phyloP scores from a whole-genome alignment of 305 asterid species.

The Fraxinus latifolia region DNA sequence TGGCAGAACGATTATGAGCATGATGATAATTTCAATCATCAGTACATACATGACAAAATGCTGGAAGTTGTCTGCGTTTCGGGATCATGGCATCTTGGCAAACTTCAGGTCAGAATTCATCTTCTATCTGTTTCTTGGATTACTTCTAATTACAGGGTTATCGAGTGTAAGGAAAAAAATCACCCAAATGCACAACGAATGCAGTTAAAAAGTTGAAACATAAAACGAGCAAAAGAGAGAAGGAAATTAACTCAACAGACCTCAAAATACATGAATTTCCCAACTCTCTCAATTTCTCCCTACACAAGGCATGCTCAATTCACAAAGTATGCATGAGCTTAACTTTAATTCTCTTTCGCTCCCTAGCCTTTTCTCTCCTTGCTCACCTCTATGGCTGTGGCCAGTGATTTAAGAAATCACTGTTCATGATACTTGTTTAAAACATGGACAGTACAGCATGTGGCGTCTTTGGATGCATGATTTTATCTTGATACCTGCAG shows the following conservation, averaged over 20 bases:
- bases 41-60: conserved; percentile 72
- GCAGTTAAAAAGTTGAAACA: neutral
- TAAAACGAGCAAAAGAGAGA: neutral
- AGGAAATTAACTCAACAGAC: neutral
- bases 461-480: neutral
- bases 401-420: neutral
- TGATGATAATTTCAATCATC: conserved; percentile 65
- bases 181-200: neutral
- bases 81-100: conserved; percentile 93
- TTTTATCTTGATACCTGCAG: neutral
- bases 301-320: neutral
- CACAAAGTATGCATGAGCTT: neutral
- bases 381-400: neutral
- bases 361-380: neutral
- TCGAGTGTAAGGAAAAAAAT: neutral
- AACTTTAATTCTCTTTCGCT: neutral
- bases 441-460: neutral
- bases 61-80: conserved; percentile 84
- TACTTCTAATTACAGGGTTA: neutral
- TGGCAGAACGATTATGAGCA: conserved; percentile 87
- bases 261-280: neutral
- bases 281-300: neutral
- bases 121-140: conserved; percentile 4
- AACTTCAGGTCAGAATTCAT: conserved; percentile 58
- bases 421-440: neutral